A percentile compares a stretch with the other conserved stretches of the same genome.
phyloP scores from a whole-genome alignment of 176 grass and related monocot genomes.

The Guadua angustifolia region DNA sequence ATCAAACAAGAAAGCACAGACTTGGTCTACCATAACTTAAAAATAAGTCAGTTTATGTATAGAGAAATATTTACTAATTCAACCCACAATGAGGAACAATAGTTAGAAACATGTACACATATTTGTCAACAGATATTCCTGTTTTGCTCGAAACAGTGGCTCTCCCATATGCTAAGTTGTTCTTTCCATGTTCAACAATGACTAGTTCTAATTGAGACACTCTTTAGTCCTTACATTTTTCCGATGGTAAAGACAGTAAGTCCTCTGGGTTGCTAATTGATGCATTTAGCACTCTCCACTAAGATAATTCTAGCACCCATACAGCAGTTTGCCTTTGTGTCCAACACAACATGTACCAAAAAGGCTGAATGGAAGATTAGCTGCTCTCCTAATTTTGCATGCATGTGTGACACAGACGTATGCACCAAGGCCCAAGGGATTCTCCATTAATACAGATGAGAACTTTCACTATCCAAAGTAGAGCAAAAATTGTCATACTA shows the following conservation, averaged over 20 bases:
- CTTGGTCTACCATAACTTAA: not conserved
- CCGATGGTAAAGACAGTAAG: not conserved
- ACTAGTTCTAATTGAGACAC: not conserved
- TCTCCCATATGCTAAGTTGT: not conserved
- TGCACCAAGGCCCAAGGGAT: slow-evolving; percentile 10
- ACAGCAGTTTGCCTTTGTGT: not conserved
- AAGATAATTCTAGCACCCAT: slow-evolving; percentile 2
- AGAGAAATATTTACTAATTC: not conserved
- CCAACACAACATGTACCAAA: not conserved
- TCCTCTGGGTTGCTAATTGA: not conserved
- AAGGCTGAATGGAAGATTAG: too few species aligned
- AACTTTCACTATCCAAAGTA: slow-evolving; percentile 16
- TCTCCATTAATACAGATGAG: not conserved
- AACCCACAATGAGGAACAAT: slow-evolving; percentile 10
- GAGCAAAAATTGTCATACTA: not conserved
- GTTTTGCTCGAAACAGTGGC: not conserved
- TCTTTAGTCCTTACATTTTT: not conserved
- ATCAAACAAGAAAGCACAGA: slow-evolving; percentile 29
- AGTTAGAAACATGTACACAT: not conserved
- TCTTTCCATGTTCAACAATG: not conserved
- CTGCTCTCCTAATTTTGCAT: not conserved
- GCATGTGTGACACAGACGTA: slow-evolving; percentile 5
- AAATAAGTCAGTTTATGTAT: slow-evolving; percentile 2
- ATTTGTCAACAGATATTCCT: not conserved
- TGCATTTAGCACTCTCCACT: slow-evolving; percentile 15